A percentile compares a stretch with the other conserved stretches of the same genome.
These are phyloP conservation scores for Backusella tuberculispora DNA, from an alignment of 192 early-diverging fungal species.

Conservation along the genomic window DNA sequence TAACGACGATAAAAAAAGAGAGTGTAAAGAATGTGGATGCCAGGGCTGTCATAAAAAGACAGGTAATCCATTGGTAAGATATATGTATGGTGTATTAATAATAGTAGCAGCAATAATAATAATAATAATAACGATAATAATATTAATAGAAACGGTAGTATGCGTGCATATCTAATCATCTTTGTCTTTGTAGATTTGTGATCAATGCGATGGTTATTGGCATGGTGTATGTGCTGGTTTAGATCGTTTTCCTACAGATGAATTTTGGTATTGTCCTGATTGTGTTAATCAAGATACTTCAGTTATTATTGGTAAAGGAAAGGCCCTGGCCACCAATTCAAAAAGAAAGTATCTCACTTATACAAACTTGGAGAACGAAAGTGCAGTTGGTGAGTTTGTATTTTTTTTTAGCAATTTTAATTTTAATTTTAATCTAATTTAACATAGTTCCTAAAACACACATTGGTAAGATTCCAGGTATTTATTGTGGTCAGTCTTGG, in stretches of 20 bases:
- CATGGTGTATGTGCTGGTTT: conserved; percentile 57
- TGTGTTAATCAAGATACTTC: conserved; percentile 49
- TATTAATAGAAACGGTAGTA: neutral
- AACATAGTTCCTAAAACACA: conserved; percentile 49
- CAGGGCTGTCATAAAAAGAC: conserved; percentile 53
- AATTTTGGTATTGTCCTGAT: conserved; percentile 53
- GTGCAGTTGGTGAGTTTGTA: conserved; percentile 21
- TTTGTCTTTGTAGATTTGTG: conserved; percentile 43
- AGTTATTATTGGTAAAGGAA: conserved; percentile 41
- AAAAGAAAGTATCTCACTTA: conserved; percentile 58
- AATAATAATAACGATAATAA: too few species aligned
- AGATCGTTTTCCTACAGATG: conserved; percentile 43
- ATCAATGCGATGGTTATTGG: conserved; percentile 61
- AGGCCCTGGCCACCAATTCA: conserved; percentile 57
- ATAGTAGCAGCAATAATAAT: too few species aligned
- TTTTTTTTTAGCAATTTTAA: neutral
- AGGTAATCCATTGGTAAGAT: conserved; percentile 52
- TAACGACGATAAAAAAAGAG: conserved; percentile 11
- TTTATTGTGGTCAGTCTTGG: conserved; percentile 63
- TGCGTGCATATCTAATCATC: neutral
- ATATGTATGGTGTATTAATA: neutral
- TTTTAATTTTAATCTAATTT: conserved; percentile 21
- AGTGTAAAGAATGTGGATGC: conserved; percentile 59
- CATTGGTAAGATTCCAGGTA: conserved; percentile 60
- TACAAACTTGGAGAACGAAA: conserved; percentile 29